Evolutionary conservation across 495 filamentous ascomycete genomes (phyloP), one percentile per base, ranked within the genome.

Genomic region (Penicillium robsamsonii): DNA sequence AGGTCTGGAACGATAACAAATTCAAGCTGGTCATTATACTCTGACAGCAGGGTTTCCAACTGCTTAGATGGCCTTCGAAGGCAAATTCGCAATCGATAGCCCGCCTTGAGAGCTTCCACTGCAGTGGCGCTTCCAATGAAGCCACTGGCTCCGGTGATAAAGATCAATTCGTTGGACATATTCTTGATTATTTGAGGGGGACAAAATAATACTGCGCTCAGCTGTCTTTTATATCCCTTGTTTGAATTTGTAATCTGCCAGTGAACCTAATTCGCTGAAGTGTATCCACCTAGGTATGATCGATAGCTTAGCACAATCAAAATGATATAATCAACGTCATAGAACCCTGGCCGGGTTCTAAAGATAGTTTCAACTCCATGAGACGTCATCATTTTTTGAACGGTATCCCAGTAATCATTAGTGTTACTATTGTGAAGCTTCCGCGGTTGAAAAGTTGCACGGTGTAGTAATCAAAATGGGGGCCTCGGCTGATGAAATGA

Each of bases 91-190:
- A 79, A 58, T 22, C 50, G 51, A 50, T 79, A 77, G 2, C 73
- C 74, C 0, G 60, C 31, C n/a, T 62, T 63, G 30, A 81, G 59
- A 15, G 79, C 70, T 48, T 73, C 67, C 17, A 71, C 20, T 5
- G 72, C 69, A 7, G 71, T 65, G 15, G 68, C 66, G 5, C 53
- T 55, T 12, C 78, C 78, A 41, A 81, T 71, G 53, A 72, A 77
- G 40, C 78, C 77, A 17, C 69, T 66, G 6, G 74, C 65, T 11
- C 77, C 75, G 10, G 78, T 81, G 41, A 80, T 69, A 57, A 81
- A 78, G 59, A 79, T 65, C 29, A 71, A 46, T 44, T 38, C 50
- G 18, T 56, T 46, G 17, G 62, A 24, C 60, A 62, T 67, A 22
- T 47, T 59, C 45, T 58, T 44, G 43, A 15, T 27, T 41, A 56